Evolutionary conservation across 2,329 filamentous ascomycete species (phyloP), one percentile per base, ranked within the genome.

Genomic region (Ophiostoma sp.): DNA sequence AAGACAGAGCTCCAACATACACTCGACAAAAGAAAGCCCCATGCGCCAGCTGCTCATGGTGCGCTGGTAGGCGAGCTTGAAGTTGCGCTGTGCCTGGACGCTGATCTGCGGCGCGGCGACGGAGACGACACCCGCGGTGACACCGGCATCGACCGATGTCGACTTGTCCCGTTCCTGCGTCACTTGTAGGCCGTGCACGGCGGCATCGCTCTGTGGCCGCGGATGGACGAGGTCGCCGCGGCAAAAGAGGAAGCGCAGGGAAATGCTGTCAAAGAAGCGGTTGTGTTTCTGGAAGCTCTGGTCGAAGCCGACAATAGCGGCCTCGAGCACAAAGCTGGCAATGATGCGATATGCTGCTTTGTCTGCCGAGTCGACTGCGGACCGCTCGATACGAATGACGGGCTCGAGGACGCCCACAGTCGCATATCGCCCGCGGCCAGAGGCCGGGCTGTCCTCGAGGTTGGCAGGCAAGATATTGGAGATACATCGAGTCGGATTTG

Each of bases 41-140:
- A 72, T 72, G 8, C 73, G 69, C 73, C 72, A 74, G 67, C 73
- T 74, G 55, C 67, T 70, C 60, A 74, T 71, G 45, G 69, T 72
- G 38, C 72, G 70, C 67, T 73, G 70, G 64, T 74, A 74, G 11
- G 72, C 70, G 8, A 74, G 64, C 69, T 72, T 72, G 58, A 70
- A 72, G 49, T 72, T 71, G 14, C 72, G 71, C 68, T 72, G 70
- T 0, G 70, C 73, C 14, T 74, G 73, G 16, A 73, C 73, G 14
- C 71, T 72, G 38, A 73, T 45, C 5, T 66, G 70, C n/a, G 73
- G 72, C 1, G 69, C 65, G 2, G 68, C 66, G 5, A 47, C 64
- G 47, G 60, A 68, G 60, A 41, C 68, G 66, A 60, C 58, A 40
- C 67, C 69, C 7, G 68, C 67, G 7, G 65, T 58, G 5, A 74